Conservation (phyloP, 768 basidiomycete species). For the Amanita inopinata region DNA sequence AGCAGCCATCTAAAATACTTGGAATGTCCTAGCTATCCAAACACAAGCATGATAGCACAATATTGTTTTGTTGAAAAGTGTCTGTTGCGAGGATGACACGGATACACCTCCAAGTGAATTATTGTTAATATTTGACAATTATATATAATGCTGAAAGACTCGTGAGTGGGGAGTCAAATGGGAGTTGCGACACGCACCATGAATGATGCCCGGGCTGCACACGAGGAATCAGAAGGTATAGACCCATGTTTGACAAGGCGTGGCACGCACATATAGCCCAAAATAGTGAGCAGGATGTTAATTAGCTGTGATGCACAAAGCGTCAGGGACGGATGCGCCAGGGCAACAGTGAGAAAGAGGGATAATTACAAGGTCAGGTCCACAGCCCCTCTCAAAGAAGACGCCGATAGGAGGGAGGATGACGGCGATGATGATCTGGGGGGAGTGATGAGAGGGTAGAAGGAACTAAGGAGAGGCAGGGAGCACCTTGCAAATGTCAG, state of each 20-base stretch:
- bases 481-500: conserved; percentile 73
- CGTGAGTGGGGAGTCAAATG: conserved; percentile 11
- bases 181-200: conserved; percentile 30
- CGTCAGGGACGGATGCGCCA: conserved; percentile 8
- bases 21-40: neutral
- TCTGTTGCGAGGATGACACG: neutral
- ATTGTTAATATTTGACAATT: conserved; percentile 62
- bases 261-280: conserved; percentile 64
- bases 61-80: too few relatives aligned
- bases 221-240: conserved; percentile 11
- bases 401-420: conserved; percentile 79
- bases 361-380: conserved; percentile 56
- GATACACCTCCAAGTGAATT: neutral
- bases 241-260: neutral
- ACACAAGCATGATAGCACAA: too few relatives aligned
- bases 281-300: conserved; percentile 70
- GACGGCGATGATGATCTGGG: conserved; percentile 50
- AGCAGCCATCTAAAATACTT: neutral
- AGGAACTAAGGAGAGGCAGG: conserved; percentile 1
- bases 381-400: conserved; percentile 81
- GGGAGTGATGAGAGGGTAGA: conserved; percentile 4
- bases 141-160: conserved; percentile 60
- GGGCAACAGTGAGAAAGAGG: conserved; percentile 3
- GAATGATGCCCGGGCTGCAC: conserved; percentile 66
- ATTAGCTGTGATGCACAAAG: conserved; percentile 30